These are phyloP conservation scores for Tephrocybe sp. DNA, from an alignment of 768 basidiomycete species.

Conservation along the genomic window DNA sequence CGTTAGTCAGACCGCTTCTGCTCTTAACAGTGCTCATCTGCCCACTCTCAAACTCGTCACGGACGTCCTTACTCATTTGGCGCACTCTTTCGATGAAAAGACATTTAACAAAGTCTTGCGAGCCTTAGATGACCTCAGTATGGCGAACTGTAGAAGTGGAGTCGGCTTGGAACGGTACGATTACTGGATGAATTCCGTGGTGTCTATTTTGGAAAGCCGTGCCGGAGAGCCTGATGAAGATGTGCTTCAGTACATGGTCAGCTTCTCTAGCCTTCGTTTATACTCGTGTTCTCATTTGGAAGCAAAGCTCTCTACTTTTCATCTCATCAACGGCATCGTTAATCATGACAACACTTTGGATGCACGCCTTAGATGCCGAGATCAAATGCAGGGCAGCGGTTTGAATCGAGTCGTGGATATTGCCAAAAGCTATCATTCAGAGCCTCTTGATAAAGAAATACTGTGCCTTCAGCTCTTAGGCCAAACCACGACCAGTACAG, in stretches of 20 bases:
- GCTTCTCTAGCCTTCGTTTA: background rate
- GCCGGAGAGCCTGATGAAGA: background rate
- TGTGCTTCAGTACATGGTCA: background rate
- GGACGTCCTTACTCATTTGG: background rate
- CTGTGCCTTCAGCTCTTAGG: background rate
- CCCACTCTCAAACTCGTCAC: background rate
- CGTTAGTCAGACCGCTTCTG: background rate
- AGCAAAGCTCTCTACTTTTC: background rate
- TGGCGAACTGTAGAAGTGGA: background rate
- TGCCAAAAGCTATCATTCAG: background rate
- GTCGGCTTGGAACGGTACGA: background rate
- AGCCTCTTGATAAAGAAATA: background rate
- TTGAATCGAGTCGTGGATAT: background rate
- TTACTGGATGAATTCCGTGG: background rate
- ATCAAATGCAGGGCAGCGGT: background rate
- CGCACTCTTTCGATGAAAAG: background rate
- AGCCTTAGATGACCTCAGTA: background rate
- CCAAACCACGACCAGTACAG: background rate
- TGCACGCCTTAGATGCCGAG: background rate
- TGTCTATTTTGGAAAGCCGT: background rate
- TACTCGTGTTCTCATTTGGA: background rate
- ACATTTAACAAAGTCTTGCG: background rate
- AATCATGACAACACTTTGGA: background rate
- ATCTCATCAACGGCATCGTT: background rate
- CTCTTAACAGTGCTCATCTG: background rate